phyloP scores from a whole-genome alignment of 352 stramenopile genomes.

The Phytophthora cryptogea region DNA sequence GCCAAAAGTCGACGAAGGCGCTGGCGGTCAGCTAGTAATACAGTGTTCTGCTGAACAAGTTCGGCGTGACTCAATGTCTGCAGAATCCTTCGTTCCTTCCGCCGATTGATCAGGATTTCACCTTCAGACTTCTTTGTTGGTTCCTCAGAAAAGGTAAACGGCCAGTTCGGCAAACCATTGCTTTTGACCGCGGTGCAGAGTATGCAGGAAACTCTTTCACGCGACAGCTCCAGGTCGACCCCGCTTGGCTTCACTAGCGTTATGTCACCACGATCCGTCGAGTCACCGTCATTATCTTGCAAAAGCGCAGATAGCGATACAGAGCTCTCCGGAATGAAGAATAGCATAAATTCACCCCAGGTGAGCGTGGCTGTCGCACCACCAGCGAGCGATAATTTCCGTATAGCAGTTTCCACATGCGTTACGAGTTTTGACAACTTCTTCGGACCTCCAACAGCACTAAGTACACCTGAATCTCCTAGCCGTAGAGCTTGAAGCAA shows the following conservation, averaged over 20 bases:
- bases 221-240: neutral
- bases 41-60: conserved; percentile 44
- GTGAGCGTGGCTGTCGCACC: conserved; percentile 40
- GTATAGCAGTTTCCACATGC: conserved; percentile 46
- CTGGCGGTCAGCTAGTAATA: conserved; percentile 47
- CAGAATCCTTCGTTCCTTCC: conserved; percentile 17
- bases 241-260: neutral
- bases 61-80: conserved; percentile 47
- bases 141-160: conserved; percentile 1
- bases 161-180: conserved; percentile 12
- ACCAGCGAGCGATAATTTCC: conserved; percentile 27
- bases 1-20: conserved; percentile 44
- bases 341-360: conserved; percentile 78
- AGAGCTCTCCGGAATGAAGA: conserved; percentile 59
- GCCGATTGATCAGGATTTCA: conserved; percentile 3
- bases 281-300: neutral
- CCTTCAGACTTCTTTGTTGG: conserved; percentile 10
- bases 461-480: conserved; percentile 35
- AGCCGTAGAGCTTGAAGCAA: conserved; percentile 46
- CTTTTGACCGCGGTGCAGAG: conserved; percentile 21
- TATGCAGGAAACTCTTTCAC: neutral
- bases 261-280: neutral
- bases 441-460: conserved; percentile 38
- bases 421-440: conserved; percentile 40
- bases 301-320: conserved; percentile 21